Evolutionary conservation across 441 rosid species (phyloP).

Genomic region (Bruguiera hainesii): DNA sequence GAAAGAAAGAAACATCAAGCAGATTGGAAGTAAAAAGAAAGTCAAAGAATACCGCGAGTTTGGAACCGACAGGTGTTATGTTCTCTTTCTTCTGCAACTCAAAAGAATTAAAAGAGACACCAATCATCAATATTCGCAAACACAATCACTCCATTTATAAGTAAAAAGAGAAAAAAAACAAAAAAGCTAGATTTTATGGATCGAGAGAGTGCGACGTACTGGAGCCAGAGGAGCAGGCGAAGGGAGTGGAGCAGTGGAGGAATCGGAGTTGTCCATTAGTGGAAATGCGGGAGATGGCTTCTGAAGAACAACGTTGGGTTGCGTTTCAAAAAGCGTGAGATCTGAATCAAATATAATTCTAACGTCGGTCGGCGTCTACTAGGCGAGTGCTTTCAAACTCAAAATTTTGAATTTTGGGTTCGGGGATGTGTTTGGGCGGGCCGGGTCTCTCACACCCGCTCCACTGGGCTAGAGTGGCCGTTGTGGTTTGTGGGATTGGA

Average conservation of each 20-base stretch:
- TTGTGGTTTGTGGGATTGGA: too few species aligned
- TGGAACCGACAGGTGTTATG: conserved; percentile 51
- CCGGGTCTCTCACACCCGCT: too few species aligned
- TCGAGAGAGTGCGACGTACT: conserved; percentile 24
- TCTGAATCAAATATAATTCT: too few species aligned
- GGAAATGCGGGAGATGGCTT: neutral
- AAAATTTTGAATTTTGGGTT: conserved; percentile 20
- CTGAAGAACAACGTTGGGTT: too few species aligned
- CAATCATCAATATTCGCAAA: neutral
- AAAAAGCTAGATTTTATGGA: conserved; percentile 6
- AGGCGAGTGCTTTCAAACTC: conserved; percentile 1
- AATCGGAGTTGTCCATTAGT: conserved; percentile 51
- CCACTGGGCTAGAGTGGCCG: too few species aligned
- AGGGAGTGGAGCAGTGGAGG: conserved; percentile 33
- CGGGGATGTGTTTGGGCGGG: conserved; percentile 36
- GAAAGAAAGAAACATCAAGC: neutral
- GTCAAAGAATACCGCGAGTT: conserved; percentile 47
- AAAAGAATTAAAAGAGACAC: neutral
- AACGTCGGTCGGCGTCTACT: too few species aligned
- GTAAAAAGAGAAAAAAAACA: neutral
- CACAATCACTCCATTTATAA: neutral
- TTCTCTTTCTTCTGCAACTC: conserved; percentile 70
- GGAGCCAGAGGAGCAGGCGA: conserved; percentile 43
- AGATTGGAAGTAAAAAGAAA: neutral
- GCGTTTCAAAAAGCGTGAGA: too few species aligned